Percentiles rank a stretch among this genome's conserved stretches.
Conservation (phyloP, 2,329 filamentous ascomycete species). For the Paecilomyces dactylethromorphus region DNA sequence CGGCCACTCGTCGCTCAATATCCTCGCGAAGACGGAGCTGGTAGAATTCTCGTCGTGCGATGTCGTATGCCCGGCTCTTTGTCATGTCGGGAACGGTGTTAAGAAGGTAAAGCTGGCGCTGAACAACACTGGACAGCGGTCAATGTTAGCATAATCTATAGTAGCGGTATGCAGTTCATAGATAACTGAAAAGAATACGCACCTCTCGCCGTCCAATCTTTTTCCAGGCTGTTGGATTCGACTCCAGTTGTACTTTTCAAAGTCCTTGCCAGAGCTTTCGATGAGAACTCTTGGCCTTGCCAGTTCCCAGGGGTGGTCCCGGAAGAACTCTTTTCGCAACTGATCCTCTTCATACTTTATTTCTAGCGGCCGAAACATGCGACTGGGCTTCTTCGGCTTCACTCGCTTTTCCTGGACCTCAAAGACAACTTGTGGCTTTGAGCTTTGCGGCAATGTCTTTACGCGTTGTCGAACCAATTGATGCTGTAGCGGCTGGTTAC, state of each 20-base stretch:
- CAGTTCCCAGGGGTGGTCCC: slow-evolving; percentile 95
- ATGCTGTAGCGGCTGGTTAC: slow-evolving; percentile 47
- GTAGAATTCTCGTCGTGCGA: slow-evolving; percentile 86
- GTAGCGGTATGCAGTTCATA: not conserved
- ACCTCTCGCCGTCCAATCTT: slow-evolving; percentile 80
- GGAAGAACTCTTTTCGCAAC: slow-evolving; percentile 76
- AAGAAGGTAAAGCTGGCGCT: slow-evolving; percentile 84
- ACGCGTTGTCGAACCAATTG: slow-evolving; percentile 33
- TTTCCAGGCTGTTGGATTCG: slow-evolving; percentile 67
- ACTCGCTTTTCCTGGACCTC: slow-evolving; percentile 28
- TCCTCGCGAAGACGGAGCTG: slow-evolving; percentile 73
- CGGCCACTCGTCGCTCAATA: slow-evolving; percentile 71
- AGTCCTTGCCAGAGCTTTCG: slow-evolving; percentile 79
- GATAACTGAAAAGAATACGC: slow-evolving; percentile 16
- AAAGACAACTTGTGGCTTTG: slow-evolving; percentile 27
- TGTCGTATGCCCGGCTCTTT: slow-evolving; percentile 71
- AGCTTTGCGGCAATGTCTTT: slow-evolving; percentile 21
- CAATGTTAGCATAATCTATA: slow-evolving; percentile 6
- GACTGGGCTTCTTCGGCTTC: slow-evolving; percentile 60
- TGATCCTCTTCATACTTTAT: slow-evolving; percentile 79
- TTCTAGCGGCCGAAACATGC: slow-evolving; percentile 71
- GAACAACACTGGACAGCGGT: slow-evolving; percentile 63
- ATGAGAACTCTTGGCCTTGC: slow-evolving; percentile 79
- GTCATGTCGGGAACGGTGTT: slow-evolving; percentile 53
- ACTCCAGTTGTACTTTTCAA: slow-evolving; percentile 72